phyloP scores from a whole-genome alignment of 306 rosid genomes.

The Cucumis melo region DNA sequence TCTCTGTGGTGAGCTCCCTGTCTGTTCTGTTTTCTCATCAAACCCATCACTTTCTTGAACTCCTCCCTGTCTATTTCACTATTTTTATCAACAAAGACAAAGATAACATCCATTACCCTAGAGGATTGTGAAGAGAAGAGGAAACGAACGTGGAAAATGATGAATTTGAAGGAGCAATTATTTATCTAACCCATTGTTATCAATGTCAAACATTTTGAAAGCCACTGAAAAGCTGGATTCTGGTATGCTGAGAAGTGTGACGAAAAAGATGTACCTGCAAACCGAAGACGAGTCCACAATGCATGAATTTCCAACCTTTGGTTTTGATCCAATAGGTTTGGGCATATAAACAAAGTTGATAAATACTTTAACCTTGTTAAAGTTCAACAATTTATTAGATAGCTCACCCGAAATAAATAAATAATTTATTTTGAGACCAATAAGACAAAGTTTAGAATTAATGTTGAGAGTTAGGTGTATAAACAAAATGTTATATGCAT shows the following conservation, averaged over 20 bases:
- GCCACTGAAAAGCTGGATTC: conserved; percentile 61
- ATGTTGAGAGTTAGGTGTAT: too few relatives aligned
- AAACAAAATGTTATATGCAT: too few relatives aligned
- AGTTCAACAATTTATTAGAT: too few relatives aligned
- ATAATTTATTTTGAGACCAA: too few relatives aligned
- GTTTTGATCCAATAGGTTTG: too few relatives aligned
- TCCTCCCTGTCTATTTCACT: conserved; percentile 59
- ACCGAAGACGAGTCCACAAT: too few relatives aligned
- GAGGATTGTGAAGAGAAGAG: background rate
- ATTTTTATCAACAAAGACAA: background rate
- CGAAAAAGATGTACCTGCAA: conserved; percentile 55
- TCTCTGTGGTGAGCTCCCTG: conserved; percentile 45
- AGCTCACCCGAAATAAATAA: too few relatives aligned
- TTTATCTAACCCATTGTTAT: conserved; percentile 46
- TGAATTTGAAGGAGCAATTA: background rate
- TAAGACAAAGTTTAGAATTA: too few relatives aligned
- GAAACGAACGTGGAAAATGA: background rate
- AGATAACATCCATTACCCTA: too few relatives aligned
- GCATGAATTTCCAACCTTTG: too few relatives aligned
- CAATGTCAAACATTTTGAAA: conserved; percentile 74
- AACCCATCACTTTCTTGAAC: conserved; percentile 62
- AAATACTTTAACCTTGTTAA: too few relatives aligned
- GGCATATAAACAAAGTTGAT: too few relatives aligned
- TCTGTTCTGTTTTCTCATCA: conserved; percentile 56
- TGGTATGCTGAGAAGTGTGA: conserved; percentile 72